A percentile compares a stretch with the other conserved stretches of the same genome.
These are phyloP conservation scores for Lathyrus aphaca DNA, from an alignment of 306 rosid genomes.

Conservation along the genomic window DNA sequence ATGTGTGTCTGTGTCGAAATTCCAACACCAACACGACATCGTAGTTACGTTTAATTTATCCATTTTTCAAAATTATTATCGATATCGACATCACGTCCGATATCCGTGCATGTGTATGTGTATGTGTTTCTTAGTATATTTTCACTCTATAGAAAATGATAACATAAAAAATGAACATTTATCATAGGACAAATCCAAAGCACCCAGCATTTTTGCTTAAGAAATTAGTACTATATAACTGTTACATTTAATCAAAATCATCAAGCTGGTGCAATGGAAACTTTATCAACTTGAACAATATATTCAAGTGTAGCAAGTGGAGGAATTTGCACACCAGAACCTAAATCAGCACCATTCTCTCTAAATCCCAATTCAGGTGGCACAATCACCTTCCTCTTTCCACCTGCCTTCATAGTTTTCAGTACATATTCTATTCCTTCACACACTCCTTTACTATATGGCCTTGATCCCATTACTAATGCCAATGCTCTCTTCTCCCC, in stretches of 20 bases:
- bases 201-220: background rate
- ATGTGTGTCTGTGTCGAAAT: too few relatives aligned
- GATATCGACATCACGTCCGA: background rate
- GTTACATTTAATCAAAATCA: constrained; percentile 2
- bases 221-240: background rate
- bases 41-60: too few relatives aligned
- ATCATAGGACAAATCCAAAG: constrained; percentile 20
- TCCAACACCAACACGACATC: too few relatives aligned
- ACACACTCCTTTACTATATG: constrained; percentile 86
- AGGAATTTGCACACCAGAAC: constrained; percentile 73
- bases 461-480: constrained; percentile 85
- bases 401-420: constrained; percentile 82
- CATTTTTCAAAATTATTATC: too few relatives aligned
- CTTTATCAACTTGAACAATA: constrained; percentile 77
- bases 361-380: constrained; percentile 81
- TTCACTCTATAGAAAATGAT: constrained; percentile 7
- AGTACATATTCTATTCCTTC: constrained; percentile 83
- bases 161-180: constrained; percentile 15
- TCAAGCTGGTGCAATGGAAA: constrained; percentile 89
- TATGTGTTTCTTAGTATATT: too few relatives aligned
- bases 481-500: constrained; percentile 78
- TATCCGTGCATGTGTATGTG: too few relatives aligned
- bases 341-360: constrained; percentile 85
- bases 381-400: constrained; percentile 70
- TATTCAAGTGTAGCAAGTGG: constrained; percentile 83